A percentile compares a stretch with the other conserved stretches of the same genome.
phyloP scores from a whole-genome alignment of 257 asterid species.

The Solanum chaucha region DNA sequence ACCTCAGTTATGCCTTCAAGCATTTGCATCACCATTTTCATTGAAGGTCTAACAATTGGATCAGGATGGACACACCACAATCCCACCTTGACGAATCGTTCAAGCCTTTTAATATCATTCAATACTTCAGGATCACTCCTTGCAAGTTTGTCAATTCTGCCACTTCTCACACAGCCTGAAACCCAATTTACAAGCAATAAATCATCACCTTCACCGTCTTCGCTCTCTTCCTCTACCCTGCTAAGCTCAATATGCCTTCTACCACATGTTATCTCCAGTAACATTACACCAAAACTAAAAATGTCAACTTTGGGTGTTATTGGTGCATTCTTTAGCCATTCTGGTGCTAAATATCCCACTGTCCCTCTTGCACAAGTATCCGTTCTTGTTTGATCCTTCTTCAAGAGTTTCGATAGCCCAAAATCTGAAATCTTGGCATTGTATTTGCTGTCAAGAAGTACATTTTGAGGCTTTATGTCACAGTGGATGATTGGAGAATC shows the following conservation, averaged over 20 bases:
- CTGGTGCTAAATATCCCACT: conserved; percentile 13
- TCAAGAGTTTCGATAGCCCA: conserved; percentile 8
- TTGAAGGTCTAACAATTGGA: conserved; percentile 7
- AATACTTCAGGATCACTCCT: not conserved
- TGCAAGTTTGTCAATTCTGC: not conserved
- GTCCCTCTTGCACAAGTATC: conserved; percentile 10
- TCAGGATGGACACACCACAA: conserved; percentile 11
- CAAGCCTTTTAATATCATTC: conserved; percentile 5
- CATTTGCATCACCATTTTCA: conserved; percentile 6
- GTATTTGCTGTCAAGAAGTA: conserved; percentile 1
- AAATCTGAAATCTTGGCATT: conserved; percentile 12
- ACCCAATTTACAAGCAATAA: conserved; percentile 5
- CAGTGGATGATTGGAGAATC: conserved; percentile 8
- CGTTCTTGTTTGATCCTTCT: not conserved
- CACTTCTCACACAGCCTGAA: not conserved
- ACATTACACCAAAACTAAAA: conserved; percentile 2
- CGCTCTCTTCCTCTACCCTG: not conserved
- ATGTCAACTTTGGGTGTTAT: conserved; percentile 1
- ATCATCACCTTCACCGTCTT: not conserved
- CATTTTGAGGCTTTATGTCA: conserved; percentile 9
- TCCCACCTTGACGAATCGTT: conserved; percentile 2
- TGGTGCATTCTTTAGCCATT: conserved; percentile 2
- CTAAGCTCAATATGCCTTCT: not conserved
- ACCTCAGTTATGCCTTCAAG: not conserved
- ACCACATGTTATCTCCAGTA: conserved; percentile 1